These are phyloP conservation scores for Sextonia rubra DNA, from an alignment of 164 flowering plant genomes.

Conservation along the genomic window DNA sequence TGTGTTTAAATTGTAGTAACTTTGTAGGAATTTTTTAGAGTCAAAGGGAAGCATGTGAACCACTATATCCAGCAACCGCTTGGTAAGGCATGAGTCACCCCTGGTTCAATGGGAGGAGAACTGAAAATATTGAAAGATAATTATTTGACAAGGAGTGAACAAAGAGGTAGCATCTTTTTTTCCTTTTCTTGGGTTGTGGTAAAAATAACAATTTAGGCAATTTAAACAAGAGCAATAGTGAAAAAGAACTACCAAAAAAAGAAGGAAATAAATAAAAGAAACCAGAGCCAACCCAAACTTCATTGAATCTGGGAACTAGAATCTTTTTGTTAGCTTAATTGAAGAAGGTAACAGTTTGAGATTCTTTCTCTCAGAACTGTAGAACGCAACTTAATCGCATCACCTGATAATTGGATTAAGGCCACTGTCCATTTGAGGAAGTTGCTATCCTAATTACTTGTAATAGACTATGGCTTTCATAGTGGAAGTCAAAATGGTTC, in stretches of 20 bases:
- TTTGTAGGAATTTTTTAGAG: conserved; percentile 71
- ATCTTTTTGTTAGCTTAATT: background rate
- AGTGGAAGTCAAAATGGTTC: background rate
- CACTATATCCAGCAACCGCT: conserved; percentile 98
- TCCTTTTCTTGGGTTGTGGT: too few species aligned
- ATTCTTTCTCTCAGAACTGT: too few species aligned
- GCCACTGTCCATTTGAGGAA: too few species aligned
- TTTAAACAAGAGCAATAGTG: background rate
- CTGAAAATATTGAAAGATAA: conserved; percentile 24
- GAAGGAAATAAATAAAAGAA: background rate
- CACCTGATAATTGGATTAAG: too few species aligned
- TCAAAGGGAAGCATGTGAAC: conserved; percentile 89
- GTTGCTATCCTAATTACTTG: too few species aligned
- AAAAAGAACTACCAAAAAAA: background rate
- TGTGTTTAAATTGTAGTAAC: conserved; percentile 61
- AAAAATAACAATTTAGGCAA: too few species aligned
- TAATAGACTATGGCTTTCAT: background rate
- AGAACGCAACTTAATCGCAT: too few species aligned
- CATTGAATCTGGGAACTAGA: background rate
- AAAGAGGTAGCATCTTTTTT: too few species aligned
- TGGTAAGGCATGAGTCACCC: conserved; percentile 83
- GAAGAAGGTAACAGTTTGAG: too few species aligned
- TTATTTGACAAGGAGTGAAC: background rate
- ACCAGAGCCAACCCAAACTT: background rate
- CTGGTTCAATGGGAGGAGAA: conserved; percentile 64